Conservation (phyloP, 2,329 filamentous ascomycete species). For the Orbilia javanica region DNA sequence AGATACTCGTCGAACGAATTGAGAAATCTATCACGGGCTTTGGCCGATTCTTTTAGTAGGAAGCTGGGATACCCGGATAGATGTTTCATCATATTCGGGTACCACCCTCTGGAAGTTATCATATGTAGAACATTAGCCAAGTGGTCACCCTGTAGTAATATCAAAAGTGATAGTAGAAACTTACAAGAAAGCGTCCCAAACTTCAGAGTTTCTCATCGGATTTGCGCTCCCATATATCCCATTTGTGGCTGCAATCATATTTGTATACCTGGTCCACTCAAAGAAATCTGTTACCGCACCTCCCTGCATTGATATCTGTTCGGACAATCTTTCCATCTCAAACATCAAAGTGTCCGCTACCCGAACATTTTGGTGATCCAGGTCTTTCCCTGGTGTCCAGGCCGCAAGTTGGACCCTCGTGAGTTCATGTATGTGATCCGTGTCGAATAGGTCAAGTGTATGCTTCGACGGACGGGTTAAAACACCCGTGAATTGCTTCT, state of each 20-base stretch:
- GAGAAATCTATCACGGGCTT: slow-evolving; percentile 26
- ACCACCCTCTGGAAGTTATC: slow-evolving; percentile 17
- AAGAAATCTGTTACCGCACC: slow-evolving; percentile 39
- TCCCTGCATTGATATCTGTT: neutral
- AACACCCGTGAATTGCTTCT: slow-evolving; percentile 58
- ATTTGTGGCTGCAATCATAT: slow-evolving; percentile 50
- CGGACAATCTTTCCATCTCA: slow-evolving; percentile 7
- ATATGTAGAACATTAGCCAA: neutral
- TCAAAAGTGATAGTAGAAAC: neutral
- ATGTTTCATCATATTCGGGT: slow-evolving; percentile 12
- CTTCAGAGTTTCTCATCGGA: slow-evolving; percentile 51
- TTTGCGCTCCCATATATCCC: slow-evolving; percentile 54
- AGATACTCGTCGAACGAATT: slow-evolving; percentile 5
- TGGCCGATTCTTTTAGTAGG: slow-evolving; percentile 12
- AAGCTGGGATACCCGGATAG: slow-evolving; percentile 5
- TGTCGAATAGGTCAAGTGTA: slow-evolving; percentile 36
- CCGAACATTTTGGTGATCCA: slow-evolving; percentile 24
- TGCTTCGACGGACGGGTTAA: slow-evolving; percentile 47
- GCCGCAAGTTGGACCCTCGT: slow-evolving; percentile 28
- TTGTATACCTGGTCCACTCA: slow-evolving; percentile 49
- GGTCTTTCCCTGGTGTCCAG: slow-evolving; percentile 47
- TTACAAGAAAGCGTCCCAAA: slow-evolving; percentile 58
- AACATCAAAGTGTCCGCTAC: slow-evolving; percentile 10
- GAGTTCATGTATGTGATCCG: slow-evolving; percentile 57
- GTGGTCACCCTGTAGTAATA: neutral